Evolutionary conservation across 2,329 filamentous ascomycete genomes (phyloP), one percentile per base, ranked within the genome.

Genomic region (Xylariaceae sp.): DNA sequence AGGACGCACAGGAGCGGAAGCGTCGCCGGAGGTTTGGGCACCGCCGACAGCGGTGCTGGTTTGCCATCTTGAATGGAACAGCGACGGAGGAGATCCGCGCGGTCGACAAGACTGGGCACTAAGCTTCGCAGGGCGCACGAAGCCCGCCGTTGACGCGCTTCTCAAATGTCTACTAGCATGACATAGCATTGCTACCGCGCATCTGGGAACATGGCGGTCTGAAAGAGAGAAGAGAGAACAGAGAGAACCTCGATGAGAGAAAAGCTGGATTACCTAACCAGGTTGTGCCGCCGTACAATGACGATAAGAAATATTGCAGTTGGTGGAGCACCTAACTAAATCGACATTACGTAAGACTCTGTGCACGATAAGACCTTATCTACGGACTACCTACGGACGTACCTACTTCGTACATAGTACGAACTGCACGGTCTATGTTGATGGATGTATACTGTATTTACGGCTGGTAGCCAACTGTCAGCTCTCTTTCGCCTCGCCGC

Each of bases 71-170:
- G 68, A 62, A 63, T 71, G 70, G 55, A 58, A 48, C 51, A 60
- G 60, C 60, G 58, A 65, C 36, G 47, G 63, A 60, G 57, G 68
- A 65, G 65, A 67, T 70, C 57, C 63, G 62, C 56, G 71, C 53
- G 66, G 67, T 58, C 54, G 72, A 57, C 65, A 68, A 56, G 57
- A 62, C 59, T 72, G 72, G 49, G 75, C 72, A 49, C 74, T 73
- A 61, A 76, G 74, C 63, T 68, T 80, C 68, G 73, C 79, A 56
- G 81, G 71, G 58, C 75, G 77, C 60, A 78, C 70, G 68, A 81
- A 78, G 70, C 72, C 72, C 59, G 75, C 70, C 42, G 71, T 71
- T 50, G 74, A 65, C 59, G 70, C 70, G 66, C 71, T 72, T 66
- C 69, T 68, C 60, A 75, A 58, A 55, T 66, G 72, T 57, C 72